phyloP scores from a whole-genome alignment of 495 filamentous ascomycete species.

The Trichodelitschia bisporula region DNA sequence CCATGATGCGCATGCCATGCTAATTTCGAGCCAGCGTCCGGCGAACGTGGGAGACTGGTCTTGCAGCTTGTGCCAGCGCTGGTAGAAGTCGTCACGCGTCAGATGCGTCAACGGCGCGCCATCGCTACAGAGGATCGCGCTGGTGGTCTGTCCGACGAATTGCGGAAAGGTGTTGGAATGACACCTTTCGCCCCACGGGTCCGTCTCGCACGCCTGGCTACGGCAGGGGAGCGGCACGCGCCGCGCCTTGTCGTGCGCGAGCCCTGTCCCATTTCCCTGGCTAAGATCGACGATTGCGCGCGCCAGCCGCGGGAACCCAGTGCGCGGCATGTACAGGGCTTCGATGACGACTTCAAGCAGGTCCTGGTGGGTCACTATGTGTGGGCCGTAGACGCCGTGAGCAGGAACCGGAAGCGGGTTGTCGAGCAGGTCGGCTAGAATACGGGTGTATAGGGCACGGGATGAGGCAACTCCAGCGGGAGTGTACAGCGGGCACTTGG shows the following conservation, averaged over 20 bases:
- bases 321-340: neutral
- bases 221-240: too few relatives aligned
- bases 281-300: neutral
- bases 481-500: neutral
- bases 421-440: conserved; percentile 20
- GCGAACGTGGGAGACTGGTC: too few relatives aligned
- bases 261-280: neutral
- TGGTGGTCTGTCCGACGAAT: too few relatives aligned
- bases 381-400: neutral
- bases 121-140: too few relatives aligned
- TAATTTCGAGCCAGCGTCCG: neutral
- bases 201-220: too few relatives aligned
- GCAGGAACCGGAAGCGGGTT: conserved; percentile 22
- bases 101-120: too few relatives aligned
- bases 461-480: neutral
- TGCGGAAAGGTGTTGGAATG: too few relatives aligned
- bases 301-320: neutral
- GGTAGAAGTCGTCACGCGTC: too few relatives aligned
- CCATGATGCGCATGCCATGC: neutral
- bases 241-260: neutral
- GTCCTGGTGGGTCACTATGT: neutral
- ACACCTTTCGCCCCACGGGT: too few relatives aligned
- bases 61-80: too few relatives aligned
- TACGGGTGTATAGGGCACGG: too few relatives aligned
- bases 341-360: neutral